Conservation (phyloP, 257 asterid genomes). For the Solanum tarapatanum region DNA sequence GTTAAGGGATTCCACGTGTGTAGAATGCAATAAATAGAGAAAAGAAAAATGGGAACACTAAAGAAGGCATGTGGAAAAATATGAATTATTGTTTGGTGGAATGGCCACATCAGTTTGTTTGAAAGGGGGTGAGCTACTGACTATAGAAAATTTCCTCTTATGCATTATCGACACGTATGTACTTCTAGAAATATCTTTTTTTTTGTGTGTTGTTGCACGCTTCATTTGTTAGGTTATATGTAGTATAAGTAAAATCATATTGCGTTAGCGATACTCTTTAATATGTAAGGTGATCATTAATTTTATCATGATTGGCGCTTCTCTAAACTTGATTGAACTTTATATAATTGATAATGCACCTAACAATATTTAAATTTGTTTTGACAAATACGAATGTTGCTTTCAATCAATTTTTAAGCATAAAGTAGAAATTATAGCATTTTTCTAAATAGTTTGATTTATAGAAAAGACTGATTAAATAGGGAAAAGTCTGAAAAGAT, state of each 20-base stretch:
- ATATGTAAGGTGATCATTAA: background rate
- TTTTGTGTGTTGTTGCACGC: background rate
- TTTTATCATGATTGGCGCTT: background rate
- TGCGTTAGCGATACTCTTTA: no score
- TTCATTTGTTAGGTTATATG: no score
- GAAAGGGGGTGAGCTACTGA: background rate
- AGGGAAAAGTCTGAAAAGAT: background rate
- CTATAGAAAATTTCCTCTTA: background rate
- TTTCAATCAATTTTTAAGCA: background rate
- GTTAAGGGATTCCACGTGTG: background rate
- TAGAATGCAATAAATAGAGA: background rate
- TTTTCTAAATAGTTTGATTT: background rate
- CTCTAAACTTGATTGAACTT: background rate
- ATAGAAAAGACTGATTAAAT: background rate
- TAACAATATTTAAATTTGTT: background rate
- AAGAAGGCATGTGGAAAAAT: background rate
- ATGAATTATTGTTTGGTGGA: background rate
- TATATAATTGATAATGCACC: background rate
- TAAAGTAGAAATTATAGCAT: background rate
- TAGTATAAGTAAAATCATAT: no score
- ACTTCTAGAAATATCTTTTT: background rate
- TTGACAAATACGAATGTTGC: background rate
- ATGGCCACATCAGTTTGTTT: background rate
- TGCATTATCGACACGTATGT: background rate
- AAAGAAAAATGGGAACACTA: background rate